Evolutionary conservation across 208 protist species (phyloP).

Genomic region (Wallacemonas sp.): DNA sequence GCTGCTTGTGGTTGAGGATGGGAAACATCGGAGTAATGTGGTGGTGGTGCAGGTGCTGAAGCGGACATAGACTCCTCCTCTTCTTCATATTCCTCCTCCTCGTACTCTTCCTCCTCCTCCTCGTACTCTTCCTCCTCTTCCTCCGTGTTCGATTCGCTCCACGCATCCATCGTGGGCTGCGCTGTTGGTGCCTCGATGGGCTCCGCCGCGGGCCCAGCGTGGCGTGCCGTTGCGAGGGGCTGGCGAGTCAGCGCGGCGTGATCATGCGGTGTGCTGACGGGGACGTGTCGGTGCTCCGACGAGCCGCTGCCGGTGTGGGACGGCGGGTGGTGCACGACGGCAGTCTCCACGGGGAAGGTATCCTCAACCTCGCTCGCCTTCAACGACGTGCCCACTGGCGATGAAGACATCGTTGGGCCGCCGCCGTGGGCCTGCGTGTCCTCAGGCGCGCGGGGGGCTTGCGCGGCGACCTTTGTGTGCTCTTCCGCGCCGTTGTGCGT

Average conservation of each 20-base stretch:
- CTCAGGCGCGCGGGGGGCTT: too few species aligned
- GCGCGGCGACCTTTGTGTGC: too few species aligned
- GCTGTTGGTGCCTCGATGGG: too few species aligned
- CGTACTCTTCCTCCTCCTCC: not conserved
- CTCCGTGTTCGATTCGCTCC: too few species aligned
- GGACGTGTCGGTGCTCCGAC: not conserved
- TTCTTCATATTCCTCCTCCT: not conserved
- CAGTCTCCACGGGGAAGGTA: not conserved
- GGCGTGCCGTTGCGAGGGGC: too few species aligned
- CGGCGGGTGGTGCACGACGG: not conserved
- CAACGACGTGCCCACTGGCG: not conserved
- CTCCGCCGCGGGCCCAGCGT: too few species aligned
- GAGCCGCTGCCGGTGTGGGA: not conserved
- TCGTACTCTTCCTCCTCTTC: not conserved
- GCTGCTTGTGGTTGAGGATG: not conserved
- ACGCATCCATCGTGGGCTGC: too few species aligned
- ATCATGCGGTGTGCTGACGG: not conserved
- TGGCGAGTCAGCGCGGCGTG: too few species aligned
- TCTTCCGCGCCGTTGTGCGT: not conserved
- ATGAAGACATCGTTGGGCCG: too few species aligned
- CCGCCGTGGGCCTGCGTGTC: too few species aligned
- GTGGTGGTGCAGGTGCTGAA: not conserved
- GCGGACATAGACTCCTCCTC: not conserved
- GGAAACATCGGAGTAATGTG: too few species aligned
- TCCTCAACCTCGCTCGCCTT: not conserved